Percentiles rank a stretch among this genome's conserved stretches.
phyloP scores from a whole-genome alignment of 2,329 filamentous ascomycete species.

The Pseudocercospora macadamiae region DNA sequence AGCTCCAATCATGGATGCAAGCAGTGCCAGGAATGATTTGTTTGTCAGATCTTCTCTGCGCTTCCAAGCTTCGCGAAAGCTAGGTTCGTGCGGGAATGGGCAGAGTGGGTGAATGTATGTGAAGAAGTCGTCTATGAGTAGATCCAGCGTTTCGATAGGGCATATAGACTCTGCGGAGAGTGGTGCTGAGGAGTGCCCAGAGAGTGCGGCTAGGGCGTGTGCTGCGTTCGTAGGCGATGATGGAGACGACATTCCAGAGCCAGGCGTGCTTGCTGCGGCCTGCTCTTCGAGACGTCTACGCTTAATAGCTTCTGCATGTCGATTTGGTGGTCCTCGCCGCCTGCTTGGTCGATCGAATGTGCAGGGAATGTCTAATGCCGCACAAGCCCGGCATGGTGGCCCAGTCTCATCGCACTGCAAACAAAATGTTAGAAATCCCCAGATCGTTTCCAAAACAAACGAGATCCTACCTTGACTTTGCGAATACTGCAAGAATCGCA shows the following conservation, averaged over 20 bases:
- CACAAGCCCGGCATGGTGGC: constrained; percentile 68
- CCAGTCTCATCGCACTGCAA: constrained; percentile 65
- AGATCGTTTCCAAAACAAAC: constrained; percentile 7
- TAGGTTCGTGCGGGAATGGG: constrained; percentile 78
- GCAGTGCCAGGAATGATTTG: constrained; percentile 68
- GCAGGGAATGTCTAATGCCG: constrained; percentile 67
- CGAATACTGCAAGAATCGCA: constrained; percentile 45
- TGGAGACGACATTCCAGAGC: constrained; percentile 47
- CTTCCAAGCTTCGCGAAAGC: constrained; percentile 70
- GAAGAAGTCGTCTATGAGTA: constrained; percentile 80
- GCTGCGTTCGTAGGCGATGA: constrained; percentile 58
- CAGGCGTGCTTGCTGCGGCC: constrained; percentile 40
- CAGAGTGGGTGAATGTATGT: constrained; percentile 77
- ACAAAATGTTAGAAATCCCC: too few species aligned
- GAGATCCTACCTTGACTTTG: constrained; percentile 41
- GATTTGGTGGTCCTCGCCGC: constrained; percentile 66
- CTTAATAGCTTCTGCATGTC: constrained; percentile 69
- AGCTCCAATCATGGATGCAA: constrained; percentile 73
- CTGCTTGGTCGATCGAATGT: constrained; percentile 67
- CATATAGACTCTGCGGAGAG: constrained; percentile 70
- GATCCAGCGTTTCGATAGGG: constrained; percentile 67
- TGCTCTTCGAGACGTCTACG: constrained; percentile 56
- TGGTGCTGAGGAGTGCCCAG: constrained; percentile 47
- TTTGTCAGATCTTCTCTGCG: constrained; percentile 68
- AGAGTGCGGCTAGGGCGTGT: constrained; percentile 55